These are phyloP conservation scores for Chrysanthemum makinoi DNA, from an alignment of 129 eudicot genomes.

Conservation along the genomic window DNA sequence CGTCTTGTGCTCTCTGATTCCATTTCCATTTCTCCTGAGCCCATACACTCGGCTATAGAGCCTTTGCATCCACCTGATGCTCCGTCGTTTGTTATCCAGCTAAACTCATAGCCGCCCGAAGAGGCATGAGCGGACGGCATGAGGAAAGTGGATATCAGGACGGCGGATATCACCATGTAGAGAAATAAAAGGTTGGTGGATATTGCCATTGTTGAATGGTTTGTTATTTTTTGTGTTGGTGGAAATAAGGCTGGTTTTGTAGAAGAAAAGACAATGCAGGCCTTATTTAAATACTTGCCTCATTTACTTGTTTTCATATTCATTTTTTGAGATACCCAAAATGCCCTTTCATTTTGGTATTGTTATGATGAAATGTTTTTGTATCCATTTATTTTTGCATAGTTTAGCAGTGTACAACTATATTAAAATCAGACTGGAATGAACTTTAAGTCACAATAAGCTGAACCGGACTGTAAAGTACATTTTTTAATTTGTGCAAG, in stretches of 20 bases:
- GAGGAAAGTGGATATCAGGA: background rate
- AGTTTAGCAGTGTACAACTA: too few relatives aligned
- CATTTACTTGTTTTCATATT: too few relatives aligned
- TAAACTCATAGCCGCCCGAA: conserved; percentile 33
- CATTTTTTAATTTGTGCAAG: too few relatives aligned
- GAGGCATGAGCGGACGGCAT: conserved; percentile 18
- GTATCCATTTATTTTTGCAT: too few relatives aligned
- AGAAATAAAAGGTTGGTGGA: conserved; percentile 22
- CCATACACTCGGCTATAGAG: conserved; percentile 77
- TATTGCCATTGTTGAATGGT: conserved; percentile 28
- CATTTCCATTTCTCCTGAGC: conserved; percentile 58
- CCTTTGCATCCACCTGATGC: conserved; percentile 50
- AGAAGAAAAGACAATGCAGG: conserved; percentile 23
- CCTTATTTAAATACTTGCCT: conserved; percentile 24
- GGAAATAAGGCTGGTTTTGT: conserved; percentile 12
- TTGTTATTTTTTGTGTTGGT: conserved; percentile 1
- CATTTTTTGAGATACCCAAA: too few relatives aligned
- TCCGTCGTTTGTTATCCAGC: conserved; percentile 42
- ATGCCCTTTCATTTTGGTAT: too few relatives aligned
- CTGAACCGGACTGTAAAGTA: too few relatives aligned
- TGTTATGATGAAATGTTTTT: too few relatives aligned
- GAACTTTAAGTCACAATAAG: too few relatives aligned
- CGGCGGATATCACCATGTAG: conserved; percentile 30
- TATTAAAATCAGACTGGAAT: too few relatives aligned
- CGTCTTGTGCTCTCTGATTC: conserved; percentile 75